Conservation (phyloP, 495 filamentous ascomycete species). For the Daldinia decipiens region DNA sequence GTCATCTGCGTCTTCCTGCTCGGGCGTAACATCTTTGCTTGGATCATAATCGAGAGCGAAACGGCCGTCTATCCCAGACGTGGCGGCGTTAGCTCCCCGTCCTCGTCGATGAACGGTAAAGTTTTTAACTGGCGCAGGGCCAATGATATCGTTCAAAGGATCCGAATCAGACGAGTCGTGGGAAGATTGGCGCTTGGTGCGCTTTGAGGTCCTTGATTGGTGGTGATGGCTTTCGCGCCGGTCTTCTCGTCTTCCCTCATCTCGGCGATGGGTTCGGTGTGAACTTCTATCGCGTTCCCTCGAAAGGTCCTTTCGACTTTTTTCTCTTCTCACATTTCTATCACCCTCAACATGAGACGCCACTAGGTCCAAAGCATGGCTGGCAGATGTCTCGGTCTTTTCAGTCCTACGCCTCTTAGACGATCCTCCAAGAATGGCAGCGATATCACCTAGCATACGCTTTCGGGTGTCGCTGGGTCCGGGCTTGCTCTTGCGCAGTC, state of each 20-base stretch:
- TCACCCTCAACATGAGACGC: slow-evolving; percentile 29
- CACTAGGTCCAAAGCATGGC: slow-evolving; percentile 2
- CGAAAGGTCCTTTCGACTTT: slow-evolving; percentile 17
- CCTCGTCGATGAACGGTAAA: slow-evolving; percentile 72
- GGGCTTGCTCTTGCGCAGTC: slow-evolving; percentile 51
- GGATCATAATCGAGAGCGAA: slow-evolving; percentile 86
- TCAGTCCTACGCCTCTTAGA: slow-evolving; percentile 49
- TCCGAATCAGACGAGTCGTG: slow-evolving; percentile 69
- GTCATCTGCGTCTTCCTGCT: slow-evolving; percentile 66
- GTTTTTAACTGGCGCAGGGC: slow-evolving; percentile 73
- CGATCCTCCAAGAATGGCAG: slow-evolving; percentile 59
- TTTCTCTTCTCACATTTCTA: slow-evolving; percentile 12
- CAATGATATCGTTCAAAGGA: slow-evolving; percentile 80
- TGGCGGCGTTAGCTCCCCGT: slow-evolving; percentile 67
- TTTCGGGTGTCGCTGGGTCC: slow-evolving; percentile 57
- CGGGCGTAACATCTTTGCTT: slow-evolving; percentile 70
- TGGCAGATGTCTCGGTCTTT: slow-evolving; percentile 34
- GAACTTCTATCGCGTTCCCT: slow-evolving; percentile 10
- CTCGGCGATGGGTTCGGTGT: slow-evolving; percentile 18
- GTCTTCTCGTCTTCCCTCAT: slow-evolving; percentile 32
- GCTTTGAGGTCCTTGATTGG: slow-evolving; percentile 15
- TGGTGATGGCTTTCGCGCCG: slow-evolving; percentile 37
- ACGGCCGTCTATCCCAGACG: slow-evolving; percentile 80
- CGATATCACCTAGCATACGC: slow-evolving; percentile 64
- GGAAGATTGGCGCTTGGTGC: slow-evolving; percentile 15